Base-by-base conservation (phyloP, 2,329 filamentous ascomycete genomes). In the Triangularia setosa region DNA sequence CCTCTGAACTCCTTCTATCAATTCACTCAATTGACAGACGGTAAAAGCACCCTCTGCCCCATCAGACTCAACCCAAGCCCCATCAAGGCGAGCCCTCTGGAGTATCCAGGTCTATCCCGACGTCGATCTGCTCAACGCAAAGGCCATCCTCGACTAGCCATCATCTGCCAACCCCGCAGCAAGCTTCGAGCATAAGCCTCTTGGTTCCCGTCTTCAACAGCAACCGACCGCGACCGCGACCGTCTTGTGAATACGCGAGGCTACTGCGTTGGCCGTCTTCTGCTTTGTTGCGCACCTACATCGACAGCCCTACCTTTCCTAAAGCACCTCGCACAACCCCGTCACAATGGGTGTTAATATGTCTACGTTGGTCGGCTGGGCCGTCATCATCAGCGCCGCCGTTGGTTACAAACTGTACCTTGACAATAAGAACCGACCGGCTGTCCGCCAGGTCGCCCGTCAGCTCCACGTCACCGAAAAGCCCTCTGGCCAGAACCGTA, bases 361-460 rank as follows among this genome's bases (percentile, higher is more conserved):
- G 66, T 77, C 76, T 6, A 76, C 75, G 14, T 66, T 77, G 59
- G 69, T 69, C 65, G 73, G 75, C 61, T 78, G 75, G 73, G 69
- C 69, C 53, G 63, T 74, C 61, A 69, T 77, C 52, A 28, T 76
- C 28, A 68, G 64, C 60, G 33, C 72, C 53, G 62, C 65, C 40
- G 73, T 71, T 62, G 68, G 63, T 9, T 65, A 67, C 28, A 65
- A 72, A 8, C 69, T 68, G 57, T 68, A 67, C 58, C 35, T 48
- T 18, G 73, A 71, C 28, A 70, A 62, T 33, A 70, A 70, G 58
- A 69, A 61, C 44, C 67, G 54, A 14, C 68, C 67, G 54, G 61
- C 70, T 23, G 70, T 69, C 25, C 62, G 68, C 16, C 58, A 61
- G 11, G 67, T 68, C 33, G 58, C 69, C 7, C 71, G 72, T 52